Conservation (phyloP, 2,329 filamentous ascomycete species). For the Colletotrichum musicola region DNA sequence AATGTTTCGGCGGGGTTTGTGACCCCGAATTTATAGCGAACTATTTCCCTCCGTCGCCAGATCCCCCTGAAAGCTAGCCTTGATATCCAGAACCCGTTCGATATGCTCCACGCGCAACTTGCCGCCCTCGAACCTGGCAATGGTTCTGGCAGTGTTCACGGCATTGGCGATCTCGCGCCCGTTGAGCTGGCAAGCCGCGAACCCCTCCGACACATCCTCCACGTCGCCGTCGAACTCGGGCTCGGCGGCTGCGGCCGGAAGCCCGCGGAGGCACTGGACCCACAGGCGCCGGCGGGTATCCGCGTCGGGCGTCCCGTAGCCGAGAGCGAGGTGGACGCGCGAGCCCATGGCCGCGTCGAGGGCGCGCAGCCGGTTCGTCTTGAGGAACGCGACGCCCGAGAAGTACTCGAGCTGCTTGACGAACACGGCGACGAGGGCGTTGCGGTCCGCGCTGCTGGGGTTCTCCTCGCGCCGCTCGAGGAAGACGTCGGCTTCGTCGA, state of each 20-base stretch:
- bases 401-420: conserved; percentile 83
- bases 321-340: conserved; percentile 60
- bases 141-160: conserved; percentile 4
- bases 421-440: conserved; percentile 48
- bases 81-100: background rate
- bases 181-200: background rate
- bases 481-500: conserved; percentile 9
- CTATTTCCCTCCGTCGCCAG: background rate
- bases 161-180: conserved; percentile 8
- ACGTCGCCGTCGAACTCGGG: background rate
- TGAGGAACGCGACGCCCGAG: conserved; percentile 89
- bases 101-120: background rate
- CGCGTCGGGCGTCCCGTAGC: conserved; percentile 43
- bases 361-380: conserved; percentile 82
- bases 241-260: background rate
- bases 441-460: background rate
- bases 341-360: conserved; percentile 45
- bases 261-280: background rate
- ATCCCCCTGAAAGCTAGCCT: background rate
- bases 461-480: conserved; percentile 1
- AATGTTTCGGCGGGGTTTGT: too few species aligned
- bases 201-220: background rate
- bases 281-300: background rate
- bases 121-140: background rate
- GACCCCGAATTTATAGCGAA: background rate